phyloP scores from a whole-genome alignment of 2,329 filamentous ascomycete species.

The Xylaria digitata region DNA sequence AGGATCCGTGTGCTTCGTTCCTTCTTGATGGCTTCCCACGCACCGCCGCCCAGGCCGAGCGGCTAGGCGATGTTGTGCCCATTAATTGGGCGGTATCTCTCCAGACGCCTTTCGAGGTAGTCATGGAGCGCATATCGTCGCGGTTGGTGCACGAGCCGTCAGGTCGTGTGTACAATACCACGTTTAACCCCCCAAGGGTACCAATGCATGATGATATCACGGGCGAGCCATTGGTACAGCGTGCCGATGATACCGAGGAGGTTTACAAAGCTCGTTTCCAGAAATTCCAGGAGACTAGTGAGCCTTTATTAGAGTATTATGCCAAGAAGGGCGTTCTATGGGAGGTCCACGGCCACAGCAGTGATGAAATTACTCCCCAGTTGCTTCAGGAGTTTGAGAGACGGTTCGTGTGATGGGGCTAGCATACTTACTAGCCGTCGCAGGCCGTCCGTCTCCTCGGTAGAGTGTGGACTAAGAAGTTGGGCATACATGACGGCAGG shows the following conservation, averaged over 20 bases:
- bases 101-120: slow-evolving; percentile 85
- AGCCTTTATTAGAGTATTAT: slow-evolving; percentile 89
- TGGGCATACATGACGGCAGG: background rate
- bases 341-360: slow-evolving; percentile 88
- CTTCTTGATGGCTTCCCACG: slow-evolving; percentile 97
- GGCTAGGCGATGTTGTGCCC: slow-evolving; percentile 84
- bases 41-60: slow-evolving; percentile 81
- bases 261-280: slow-evolving; percentile 84
- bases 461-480: background rate
- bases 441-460: background rate
- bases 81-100: slow-evolving; percentile 94
- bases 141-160: slow-evolving; percentile 94
- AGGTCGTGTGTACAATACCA: slow-evolving; percentile 93
- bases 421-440: background rate
- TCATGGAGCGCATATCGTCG: slow-evolving; percentile 88
- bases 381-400: slow-evolving; percentile 84
- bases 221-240: slow-evolving; percentile 83
- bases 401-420: slow-evolving; percentile 65
- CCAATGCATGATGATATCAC: slow-evolving; percentile 89
- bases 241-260: slow-evolving; percentile 86
- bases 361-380: slow-evolving; percentile 95
- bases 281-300: slow-evolving; percentile 88
- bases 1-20: slow-evolving; percentile 85
- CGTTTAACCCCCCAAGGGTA: slow-evolving; percentile 87
- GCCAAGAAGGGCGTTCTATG: slow-evolving; percentile 83